These are phyloP conservation scores for Kazachstania sp. DNA, from an alignment of 1,139 yeast genomes.

Conservation along the genomic window DNA sequence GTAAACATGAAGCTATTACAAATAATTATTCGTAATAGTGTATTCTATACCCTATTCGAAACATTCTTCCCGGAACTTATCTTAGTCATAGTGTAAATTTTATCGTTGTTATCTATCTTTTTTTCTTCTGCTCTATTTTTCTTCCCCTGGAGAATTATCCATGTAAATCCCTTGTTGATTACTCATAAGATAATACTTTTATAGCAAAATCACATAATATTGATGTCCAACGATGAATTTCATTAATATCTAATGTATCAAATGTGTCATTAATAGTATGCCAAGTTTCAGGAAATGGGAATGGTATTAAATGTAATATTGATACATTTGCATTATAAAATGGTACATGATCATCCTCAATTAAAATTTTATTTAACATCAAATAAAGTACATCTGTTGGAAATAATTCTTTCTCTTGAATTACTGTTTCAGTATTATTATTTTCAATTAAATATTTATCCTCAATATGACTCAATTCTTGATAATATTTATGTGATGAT, in stretches of 20 bases:
- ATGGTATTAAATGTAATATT: slow-evolving; percentile 44
- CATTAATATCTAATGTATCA: slow-evolving; percentile 21
- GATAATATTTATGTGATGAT: slow-evolving; percentile 36
- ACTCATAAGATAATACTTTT: not conserved
- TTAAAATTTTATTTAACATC: slow-evolving; percentile 24
- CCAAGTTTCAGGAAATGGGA: slow-evolving; percentile 44
- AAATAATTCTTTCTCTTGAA: slow-evolving; percentile 14
- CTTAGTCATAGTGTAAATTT: too few relatives aligned
- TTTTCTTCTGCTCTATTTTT: too few relatives aligned
- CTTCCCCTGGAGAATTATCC: too few relatives aligned
- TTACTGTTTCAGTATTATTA: not conserved
- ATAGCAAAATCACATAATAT: slow-evolving; percentile 20
- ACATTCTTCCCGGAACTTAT: too few relatives aligned
- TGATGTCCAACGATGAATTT: slow-evolving; percentile 25
- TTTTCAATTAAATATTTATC: slow-evolving; percentile 9
- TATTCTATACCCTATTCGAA: too few relatives aligned
- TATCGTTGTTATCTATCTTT: slow-evolving; percentile 30
- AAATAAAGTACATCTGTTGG: slow-evolving; percentile 13
- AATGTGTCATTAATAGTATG: slow-evolving; percentile 37
- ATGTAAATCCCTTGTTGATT: too few relatives aligned
- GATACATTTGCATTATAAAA: slow-evolving; percentile 40
- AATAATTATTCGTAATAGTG: too few relatives aligned
- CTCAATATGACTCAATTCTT: slow-evolving; percentile 32
- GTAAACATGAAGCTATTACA: too few relatives aligned
- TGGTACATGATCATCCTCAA: slow-evolving; percentile 50